Evolutionary conservation across 345 rosid species (phyloP).

Genomic region (Mallotus nudiflorus): DNA sequence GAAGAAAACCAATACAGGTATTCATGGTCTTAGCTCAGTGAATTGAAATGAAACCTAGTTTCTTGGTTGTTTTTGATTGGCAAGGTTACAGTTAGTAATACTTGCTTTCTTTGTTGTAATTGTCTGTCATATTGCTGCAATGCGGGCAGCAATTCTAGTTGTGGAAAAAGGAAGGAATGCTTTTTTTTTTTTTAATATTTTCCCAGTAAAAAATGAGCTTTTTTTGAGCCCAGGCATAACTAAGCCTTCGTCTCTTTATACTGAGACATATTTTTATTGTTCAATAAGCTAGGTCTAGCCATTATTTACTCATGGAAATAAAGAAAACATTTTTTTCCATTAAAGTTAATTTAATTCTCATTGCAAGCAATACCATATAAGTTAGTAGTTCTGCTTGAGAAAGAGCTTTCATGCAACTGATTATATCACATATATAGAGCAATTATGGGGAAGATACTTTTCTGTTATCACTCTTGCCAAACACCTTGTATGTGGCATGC

Average conservation of each 20-base stretch:
- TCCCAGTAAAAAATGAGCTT: no score
- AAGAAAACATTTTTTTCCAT: neutral
- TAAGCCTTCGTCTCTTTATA: neutral
- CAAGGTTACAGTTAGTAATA: conserved; percentile 16
- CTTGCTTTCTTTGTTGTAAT: neutral
- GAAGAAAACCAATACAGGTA: conserved; percentile 97
- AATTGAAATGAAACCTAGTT: conserved; percentile 5
- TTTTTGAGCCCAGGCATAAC: neutral
- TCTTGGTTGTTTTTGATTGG: conserved; percentile 9
- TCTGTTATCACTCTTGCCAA: neutral
- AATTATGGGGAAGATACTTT: neutral
- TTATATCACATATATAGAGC: neutral
- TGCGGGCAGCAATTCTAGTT: neutral
- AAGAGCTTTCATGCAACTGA: neutral
- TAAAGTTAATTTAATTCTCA: neutral
- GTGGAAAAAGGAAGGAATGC: neutral
- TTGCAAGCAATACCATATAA: neutral
- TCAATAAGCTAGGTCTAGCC: neutral
- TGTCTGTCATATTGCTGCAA: neutral
- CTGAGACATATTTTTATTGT: neutral
- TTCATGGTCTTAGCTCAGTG: conserved; percentile 2
- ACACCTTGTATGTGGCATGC: neutral
- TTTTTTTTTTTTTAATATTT: neutral
- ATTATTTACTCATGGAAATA: neutral
- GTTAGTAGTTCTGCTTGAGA: neutral